phyloP scores from a whole-genome alignment of 495 filamentous ascomycete genomes.

The Penicillium chermesinum region DNA sequence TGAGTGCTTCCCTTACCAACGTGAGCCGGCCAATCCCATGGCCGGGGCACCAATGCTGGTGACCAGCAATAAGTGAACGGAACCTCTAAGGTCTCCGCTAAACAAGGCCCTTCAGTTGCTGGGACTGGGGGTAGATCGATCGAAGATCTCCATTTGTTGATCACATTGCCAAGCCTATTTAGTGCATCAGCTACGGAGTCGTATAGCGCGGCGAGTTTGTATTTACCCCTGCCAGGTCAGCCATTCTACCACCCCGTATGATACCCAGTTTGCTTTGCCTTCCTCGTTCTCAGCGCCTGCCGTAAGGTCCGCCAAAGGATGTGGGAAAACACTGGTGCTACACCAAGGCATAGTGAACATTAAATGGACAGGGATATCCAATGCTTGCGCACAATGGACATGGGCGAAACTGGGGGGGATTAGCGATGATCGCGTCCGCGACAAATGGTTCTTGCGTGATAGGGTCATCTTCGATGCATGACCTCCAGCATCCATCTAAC shows the following conservation, averaged over 20 bases:
- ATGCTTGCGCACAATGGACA: slow-evolving; percentile 56
- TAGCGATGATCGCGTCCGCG: slow-evolving; percentile 63
- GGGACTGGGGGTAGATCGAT: slow-evolving; percentile 50
- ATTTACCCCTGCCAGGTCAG: slow-evolving; percentile 62
- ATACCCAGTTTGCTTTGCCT: slow-evolving; percentile 51
- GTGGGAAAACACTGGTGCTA: slow-evolving; percentile 50
- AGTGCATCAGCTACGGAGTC: background rate
- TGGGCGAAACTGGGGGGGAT: slow-evolving; percentile 64
- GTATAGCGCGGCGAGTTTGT: too few species aligned
- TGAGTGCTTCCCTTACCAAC: too few species aligned
- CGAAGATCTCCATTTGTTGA: slow-evolving; percentile 50
- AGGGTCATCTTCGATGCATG: slow-evolving; percentile 52
- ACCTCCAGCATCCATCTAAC: slow-evolving; percentile 58
- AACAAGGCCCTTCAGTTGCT: slow-evolving; percentile 27
- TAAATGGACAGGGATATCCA: slow-evolving; percentile 58
- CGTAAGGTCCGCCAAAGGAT: slow-evolving; percentile 51
- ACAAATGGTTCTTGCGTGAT: slow-evolving; percentile 46
- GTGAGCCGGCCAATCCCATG: slow-evolving; percentile 54
- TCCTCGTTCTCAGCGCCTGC: slow-evolving; percentile 24
- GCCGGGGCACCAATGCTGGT: slow-evolving; percentile 56
- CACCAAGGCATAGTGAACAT: slow-evolving; percentile 65
- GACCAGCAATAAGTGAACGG: slow-evolving; percentile 66
- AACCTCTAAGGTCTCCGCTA: slow-evolving; percentile 43
- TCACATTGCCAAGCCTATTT: slow-evolving; percentile 51
- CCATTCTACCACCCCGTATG: slow-evolving; percentile 58